A percentile compares a stretch with the other conserved stretches of the same genome.
phyloP scores from a whole-genome alignment of 495 filamentous ascomycete genomes.

The Tricharina praecox region DNA sequence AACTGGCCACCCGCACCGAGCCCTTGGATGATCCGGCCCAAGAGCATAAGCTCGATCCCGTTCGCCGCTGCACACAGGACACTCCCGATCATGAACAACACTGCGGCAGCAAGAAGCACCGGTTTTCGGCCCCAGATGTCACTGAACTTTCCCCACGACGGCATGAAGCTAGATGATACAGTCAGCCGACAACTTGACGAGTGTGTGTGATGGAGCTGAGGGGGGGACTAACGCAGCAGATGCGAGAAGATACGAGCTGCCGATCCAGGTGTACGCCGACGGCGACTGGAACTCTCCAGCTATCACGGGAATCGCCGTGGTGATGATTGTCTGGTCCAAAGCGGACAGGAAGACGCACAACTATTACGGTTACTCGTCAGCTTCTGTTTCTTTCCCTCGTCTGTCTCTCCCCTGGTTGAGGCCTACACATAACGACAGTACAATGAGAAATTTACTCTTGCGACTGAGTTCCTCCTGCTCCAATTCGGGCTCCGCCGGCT shows the following conservation, averaged over 20 bases:
- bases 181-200: constrained; percentile 2
- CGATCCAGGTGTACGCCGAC: constrained; percentile 61
- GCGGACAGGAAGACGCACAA: constrained; percentile 41
- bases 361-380: too few species aligned
- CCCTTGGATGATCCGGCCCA: constrained; percentile 62
- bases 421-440: constrained; percentile 22
- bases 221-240: constrained; percentile 26
- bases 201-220: constrained; percentile 4
- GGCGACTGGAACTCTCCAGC: constrained; percentile 42
- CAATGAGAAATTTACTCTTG: constrained; percentile 19
- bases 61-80: constrained; percentile 51
- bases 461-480: neutral
- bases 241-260: constrained; percentile 36
- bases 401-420: neutral
- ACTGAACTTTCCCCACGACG: constrained; percentile 33
- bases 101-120: constrained; percentile 54
- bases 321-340: constrained; percentile 44
- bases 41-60: constrained; percentile 58
- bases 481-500: neutral
- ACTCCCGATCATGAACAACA: constrained; percentile 46
- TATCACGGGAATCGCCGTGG: constrained; percentile 48
- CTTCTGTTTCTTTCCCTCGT: too few species aligned
- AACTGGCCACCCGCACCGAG: constrained; percentile 70
- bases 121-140: constrained; percentile 80
- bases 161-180: constrained; percentile 20